Evolutionary conservation across 2,329 filamentous ascomycete genomes (phyloP).

Genomic region (Aspergillus brunneoviolaceus): DNA sequence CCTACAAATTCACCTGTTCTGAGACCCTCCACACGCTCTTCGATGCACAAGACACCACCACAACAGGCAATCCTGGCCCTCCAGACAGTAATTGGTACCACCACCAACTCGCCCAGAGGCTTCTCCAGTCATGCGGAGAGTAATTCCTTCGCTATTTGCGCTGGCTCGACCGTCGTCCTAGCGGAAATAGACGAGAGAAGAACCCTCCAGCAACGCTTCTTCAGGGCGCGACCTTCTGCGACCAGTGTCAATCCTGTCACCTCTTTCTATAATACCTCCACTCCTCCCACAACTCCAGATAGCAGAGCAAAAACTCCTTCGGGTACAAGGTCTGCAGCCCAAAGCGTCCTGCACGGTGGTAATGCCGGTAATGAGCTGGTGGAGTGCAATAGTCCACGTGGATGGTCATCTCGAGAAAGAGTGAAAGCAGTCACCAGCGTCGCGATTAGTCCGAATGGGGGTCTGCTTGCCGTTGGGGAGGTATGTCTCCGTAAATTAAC

Average conservation of each 20-base stretch:
- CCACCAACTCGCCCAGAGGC: constrained; percentile 76
- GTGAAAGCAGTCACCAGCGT: constrained; percentile 94
- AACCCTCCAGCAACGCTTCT: constrained; percentile 76
- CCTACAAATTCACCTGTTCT: constrained; percentile 74
- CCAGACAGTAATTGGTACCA: constrained; percentile 86
- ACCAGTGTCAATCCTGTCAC: constrained; percentile 65
- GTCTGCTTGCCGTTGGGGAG: constrained; percentile 87
- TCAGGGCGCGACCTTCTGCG: constrained; percentile 72
- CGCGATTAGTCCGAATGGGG: constrained; percentile 81
- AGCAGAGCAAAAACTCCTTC: constrained; percentile 60
- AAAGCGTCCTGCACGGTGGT: constrained; percentile 42
- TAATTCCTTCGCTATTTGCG: constrained; percentile 79
- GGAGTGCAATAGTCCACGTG: constrained; percentile 65
- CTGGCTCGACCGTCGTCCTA: constrained; percentile 89
- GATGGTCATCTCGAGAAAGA: constrained; percentile 84
- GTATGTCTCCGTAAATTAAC: constrained; percentile 38
- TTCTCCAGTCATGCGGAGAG: constrained; percentile 77
- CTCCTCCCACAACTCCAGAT: constrained; percentile 56
- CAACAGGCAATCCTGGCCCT: constrained; percentile 62
- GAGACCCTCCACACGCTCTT: constrained; percentile 63
- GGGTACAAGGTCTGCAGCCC: constrained; percentile 50
- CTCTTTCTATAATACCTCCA: constrained; percentile 56
- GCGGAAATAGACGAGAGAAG: constrained; percentile 71
- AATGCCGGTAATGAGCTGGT: constrained; percentile 52
- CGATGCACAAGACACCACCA: constrained; percentile 47